phyloP scores from a whole-genome alignment of 2,329 filamentous ascomycete genomes.

The Hymenoscyphus salicellus region DNA sequence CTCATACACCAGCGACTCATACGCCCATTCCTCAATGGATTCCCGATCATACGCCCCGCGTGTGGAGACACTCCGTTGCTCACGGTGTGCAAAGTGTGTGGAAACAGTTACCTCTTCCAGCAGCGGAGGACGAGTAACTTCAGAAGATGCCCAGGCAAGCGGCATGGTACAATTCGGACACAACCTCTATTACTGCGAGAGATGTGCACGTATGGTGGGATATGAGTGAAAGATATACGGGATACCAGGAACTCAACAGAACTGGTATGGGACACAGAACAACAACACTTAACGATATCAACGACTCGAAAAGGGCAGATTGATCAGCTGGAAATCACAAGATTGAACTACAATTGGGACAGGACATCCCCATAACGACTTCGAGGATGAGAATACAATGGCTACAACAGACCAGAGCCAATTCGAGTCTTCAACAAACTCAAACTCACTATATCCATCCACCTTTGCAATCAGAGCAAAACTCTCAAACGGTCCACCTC shows the following conservation, averaged over 20 bases:
- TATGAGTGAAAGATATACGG: constrained; percentile 49
- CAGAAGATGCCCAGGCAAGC: constrained; percentile 54
- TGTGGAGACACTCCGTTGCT: constrained; percentile 60
- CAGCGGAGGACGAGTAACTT: constrained; percentile 33
- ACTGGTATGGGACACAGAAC: constrained; percentile 10
- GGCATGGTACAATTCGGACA: constrained; percentile 65
- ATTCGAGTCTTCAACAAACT: not conserved
- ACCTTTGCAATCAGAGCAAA: not conserved
- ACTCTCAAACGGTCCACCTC: not conserved
- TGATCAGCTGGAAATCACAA: not conserved
- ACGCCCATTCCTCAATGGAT: constrained; percentile 21
- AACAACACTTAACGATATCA: not conserved
- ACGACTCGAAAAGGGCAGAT: not conserved
- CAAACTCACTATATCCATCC: not conserved
- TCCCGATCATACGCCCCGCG: constrained; percentile 20
- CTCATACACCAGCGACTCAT: constrained; percentile 14
- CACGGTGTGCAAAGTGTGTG: constrained; percentile 58
- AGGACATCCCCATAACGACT: not conserved
- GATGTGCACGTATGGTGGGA: constrained; percentile 62
- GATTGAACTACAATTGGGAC: not conserved
- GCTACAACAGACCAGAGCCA: not conserved
- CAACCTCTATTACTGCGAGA: constrained; percentile 64
- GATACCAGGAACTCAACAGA: constrained; percentile 3
- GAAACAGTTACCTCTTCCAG: constrained; percentile 50
- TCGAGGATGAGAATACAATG: not conserved